Conservation (phyloP, 805 yeast genomes). For the Yamadazyma paraphyllophila region DNA sequence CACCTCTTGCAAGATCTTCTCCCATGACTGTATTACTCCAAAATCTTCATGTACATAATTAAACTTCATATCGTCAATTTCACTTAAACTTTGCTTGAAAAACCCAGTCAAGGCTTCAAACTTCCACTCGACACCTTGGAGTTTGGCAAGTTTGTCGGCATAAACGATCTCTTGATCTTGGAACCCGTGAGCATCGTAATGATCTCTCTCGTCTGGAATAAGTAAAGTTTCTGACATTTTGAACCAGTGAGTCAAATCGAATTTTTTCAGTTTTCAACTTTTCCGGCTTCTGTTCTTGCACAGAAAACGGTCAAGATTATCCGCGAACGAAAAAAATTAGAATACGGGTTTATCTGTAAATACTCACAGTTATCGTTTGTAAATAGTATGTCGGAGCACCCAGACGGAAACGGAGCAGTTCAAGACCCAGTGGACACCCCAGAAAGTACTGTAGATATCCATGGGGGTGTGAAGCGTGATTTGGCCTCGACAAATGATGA, state of each 20-base stretch:
- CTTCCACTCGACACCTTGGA: conserved; percentile 32
- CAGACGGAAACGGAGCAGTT: conserved; percentile 1
- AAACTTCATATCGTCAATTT: conserved; percentile 46
- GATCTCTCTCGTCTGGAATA: conserved; percentile 29
- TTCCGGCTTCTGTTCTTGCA: not conserved
- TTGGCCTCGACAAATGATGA: not conserved
- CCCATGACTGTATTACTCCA: conserved; percentile 46
- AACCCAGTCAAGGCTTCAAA: conserved; percentile 48
- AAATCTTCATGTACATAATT: conserved; percentile 43
- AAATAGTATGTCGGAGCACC: conserved; percentile 1
- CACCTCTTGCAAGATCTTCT: conserved; percentile 26
- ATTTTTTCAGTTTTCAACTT: not conserved
- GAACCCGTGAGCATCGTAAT: conserved; percentile 31
- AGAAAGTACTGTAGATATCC: not conserved
- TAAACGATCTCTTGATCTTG: conserved; percentile 18
- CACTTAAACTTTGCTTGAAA: conserved; percentile 45
- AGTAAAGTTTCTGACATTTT: not conserved
- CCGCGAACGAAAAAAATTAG: conserved; percentile 2
- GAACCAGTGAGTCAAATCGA: no score
- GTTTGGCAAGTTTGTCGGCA: conserved; percentile 3
- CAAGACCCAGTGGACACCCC: not conserved
- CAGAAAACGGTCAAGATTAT: not conserved
- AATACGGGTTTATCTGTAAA: conserved; percentile 3
- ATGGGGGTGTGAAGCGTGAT: not conserved
- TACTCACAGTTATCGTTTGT: not conserved